phyloP scores from a whole-genome alignment of 1,284 basidiomycete species.

The Vanrija sp. region DNA sequence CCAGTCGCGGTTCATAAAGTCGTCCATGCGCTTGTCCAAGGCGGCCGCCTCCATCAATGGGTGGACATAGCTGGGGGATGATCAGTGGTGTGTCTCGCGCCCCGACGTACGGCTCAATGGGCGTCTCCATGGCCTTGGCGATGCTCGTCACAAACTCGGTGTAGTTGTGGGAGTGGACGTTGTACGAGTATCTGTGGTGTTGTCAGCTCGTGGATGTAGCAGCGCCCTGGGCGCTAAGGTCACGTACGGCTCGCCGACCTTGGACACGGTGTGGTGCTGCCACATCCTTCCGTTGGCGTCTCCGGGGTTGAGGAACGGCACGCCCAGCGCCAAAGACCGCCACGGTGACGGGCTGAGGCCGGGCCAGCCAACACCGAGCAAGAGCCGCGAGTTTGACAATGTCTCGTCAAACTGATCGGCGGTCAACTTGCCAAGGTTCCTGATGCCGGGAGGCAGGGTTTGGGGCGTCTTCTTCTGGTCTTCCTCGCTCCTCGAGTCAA shows the following conservation, averaged over 20 bases:
- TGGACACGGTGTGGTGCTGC: conserved; percentile 4
- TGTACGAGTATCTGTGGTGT: conserved; percentile 15
- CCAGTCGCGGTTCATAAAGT: conserved; percentile 24
- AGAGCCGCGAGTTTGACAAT: conserved; percentile 8
- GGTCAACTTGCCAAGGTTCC: conserved; percentile 18
- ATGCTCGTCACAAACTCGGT: conserved; percentile 17
- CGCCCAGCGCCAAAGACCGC: conserved; percentile 5
- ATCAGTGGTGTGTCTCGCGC: not conserved
- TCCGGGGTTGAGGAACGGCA: conserved; percentile 2
- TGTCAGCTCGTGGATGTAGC: no score
- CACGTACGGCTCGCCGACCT: conserved; percentile 1
- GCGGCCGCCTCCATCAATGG: conserved; percentile 12
- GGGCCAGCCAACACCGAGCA: conserved; percentile 25
- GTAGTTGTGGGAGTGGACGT: conserved; percentile 19
- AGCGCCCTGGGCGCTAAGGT: not conserved
- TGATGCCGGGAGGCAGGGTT: conserved; percentile 13
- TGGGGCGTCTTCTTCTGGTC: conserved; percentile 1
- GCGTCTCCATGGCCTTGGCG: conserved; percentile 12
- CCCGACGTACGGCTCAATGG: conserved; percentile 15
- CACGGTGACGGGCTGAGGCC: conserved; percentile 20
- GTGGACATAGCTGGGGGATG: not conserved
- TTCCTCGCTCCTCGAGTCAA: conserved; percentile 10
- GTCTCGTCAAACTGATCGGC: conserved; percentile 7
- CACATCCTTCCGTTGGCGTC: not conserved
- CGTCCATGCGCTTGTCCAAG: conserved; percentile 13